These are phyloP conservation scores for Orbilia brochopaga DNA, from an alignment of 2,329 filamentous ascomycete genomes.

Conservation along the genomic window DNA sequence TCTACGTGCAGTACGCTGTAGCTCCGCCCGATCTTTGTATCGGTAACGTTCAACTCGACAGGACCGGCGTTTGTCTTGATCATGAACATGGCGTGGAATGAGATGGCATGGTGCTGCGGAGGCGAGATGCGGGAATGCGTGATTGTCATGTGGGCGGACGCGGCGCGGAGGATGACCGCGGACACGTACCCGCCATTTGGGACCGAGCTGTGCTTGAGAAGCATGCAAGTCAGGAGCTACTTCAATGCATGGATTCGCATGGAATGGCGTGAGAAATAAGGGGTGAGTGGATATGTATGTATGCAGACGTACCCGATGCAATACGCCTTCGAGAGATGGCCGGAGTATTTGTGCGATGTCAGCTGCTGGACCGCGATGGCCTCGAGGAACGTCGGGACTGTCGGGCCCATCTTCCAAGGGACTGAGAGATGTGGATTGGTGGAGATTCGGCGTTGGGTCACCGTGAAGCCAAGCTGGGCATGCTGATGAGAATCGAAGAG, in stretches of 20 bases:
- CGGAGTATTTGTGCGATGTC: constrained; percentile 66
- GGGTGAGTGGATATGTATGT: no score
- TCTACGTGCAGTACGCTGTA: constrained; percentile 69
- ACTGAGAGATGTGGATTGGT: not conserved
- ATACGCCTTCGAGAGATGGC: constrained; percentile 66
- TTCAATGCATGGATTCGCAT: constrained; percentile 14
- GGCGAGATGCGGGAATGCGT: constrained; percentile 61
- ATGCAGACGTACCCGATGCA: constrained; percentile 64
- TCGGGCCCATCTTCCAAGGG: constrained; percentile 24
- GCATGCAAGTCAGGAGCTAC: constrained; percentile 6
- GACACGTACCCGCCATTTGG: constrained; percentile 75
- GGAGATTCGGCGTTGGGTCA: not conserved
- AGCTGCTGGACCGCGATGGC: constrained; percentile 62
- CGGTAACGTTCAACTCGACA: constrained; percentile 66
- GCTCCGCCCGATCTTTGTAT: constrained; percentile 70
- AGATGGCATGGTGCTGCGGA: constrained; percentile 68
- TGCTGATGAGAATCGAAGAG: no score
- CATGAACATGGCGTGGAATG: constrained; percentile 70
- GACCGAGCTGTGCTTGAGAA: constrained; percentile 60
- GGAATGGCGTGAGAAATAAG: no score
- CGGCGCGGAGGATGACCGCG: constrained; percentile 67
- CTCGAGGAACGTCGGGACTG: constrained; percentile 58
- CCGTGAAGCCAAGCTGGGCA: no score
- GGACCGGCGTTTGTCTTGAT: constrained; percentile 67
- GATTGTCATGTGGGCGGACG: constrained; percentile 66